Evolutionary conservation across 1,284 basidiomycete genomes (phyloP).

Genomic region (Sanghuangporus weigelae): DNA sequence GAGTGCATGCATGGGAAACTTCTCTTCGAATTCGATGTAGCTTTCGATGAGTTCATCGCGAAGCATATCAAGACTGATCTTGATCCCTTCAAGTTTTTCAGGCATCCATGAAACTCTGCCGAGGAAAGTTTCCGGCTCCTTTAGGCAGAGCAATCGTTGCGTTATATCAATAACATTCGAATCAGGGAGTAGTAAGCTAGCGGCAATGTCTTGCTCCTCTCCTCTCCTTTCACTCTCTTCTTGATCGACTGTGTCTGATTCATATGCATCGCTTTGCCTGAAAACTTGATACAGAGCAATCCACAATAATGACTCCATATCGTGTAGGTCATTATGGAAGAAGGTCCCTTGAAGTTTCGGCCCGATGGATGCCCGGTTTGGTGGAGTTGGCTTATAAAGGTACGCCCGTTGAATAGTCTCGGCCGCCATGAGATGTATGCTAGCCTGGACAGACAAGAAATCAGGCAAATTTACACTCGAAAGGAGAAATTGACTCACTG

Average conservation of each 20-base stretch:
- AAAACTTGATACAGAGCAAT: background rate
- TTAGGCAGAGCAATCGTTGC: background rate
- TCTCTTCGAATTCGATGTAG: background rate
- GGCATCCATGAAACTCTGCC: background rate
- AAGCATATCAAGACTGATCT: background rate
- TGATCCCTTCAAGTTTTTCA: background rate
- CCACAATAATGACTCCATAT: slow-evolving; percentile 7
- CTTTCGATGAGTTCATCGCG: background rate
- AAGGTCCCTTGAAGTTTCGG: background rate
- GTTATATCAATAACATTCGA: background rate
- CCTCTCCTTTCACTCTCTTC: background rate
- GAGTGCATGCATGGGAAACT: background rate
- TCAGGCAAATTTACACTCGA: background rate
- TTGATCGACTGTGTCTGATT: background rate
- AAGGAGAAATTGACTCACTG: background rate
- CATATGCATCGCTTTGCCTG: background rate
- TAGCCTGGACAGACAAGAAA: background rate
- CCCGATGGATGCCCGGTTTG: background rate
- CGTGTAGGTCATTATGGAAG: background rate
- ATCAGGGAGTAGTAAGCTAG: background rate
- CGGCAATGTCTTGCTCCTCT: background rate
- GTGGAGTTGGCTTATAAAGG: background rate
- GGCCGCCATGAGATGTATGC: background rate
- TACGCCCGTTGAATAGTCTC: background rate
- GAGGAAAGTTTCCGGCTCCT: background rate